These are phyloP conservation scores for Phycomyces nitens DNA, from an alignment of 192 early-diverging fungal genomes.

Conservation along the genomic window DNA sequence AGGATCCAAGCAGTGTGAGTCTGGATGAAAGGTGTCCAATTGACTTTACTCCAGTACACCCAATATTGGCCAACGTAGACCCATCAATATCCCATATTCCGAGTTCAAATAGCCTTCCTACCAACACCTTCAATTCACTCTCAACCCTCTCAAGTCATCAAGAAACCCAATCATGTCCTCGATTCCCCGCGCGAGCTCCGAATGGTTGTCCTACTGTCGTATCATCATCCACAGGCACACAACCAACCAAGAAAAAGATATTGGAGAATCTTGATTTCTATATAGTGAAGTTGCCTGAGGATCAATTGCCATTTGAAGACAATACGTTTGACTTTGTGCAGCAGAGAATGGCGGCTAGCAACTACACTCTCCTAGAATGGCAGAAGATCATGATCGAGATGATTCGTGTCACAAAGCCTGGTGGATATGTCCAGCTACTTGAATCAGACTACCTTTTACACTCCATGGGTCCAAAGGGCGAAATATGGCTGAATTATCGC, in stretches of 20 bases:
- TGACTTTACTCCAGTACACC: conserved; percentile 7
- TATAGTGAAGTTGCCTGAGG: background rate
- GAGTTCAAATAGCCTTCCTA: too few relatives aligned
- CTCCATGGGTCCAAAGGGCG: conserved; percentile 7
- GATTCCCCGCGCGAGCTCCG: background rate
- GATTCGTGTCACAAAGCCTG: conserved; percentile 12
- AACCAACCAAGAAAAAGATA: background rate
- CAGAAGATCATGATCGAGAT: conserved; percentile 6
- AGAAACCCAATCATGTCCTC: background rate
- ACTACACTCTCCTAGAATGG: conserved; percentile 3
- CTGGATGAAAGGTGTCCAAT: background rate
- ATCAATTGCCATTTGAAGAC: conserved; percentile 4
- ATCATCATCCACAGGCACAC: background rate
- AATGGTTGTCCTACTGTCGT: background rate
- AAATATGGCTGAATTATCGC: background rate
- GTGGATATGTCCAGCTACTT: conserved; percentile 18
- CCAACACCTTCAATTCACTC: too few relatives aligned
- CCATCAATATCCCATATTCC: background rate
- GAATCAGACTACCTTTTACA: conserved; percentile 17
- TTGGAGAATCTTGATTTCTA: conserved; percentile 18
- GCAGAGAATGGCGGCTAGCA: conserved; percentile 3
- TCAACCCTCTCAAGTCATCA: background rate
- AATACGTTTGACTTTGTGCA: conserved; percentile 22
- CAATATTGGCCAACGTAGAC: background rate
- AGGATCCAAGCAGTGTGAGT: background rate